These are phyloP conservation scores for Phytophthora idaei DNA, from an alignment of 352 stramenopile genomes.

Conservation along the genomic window DNA sequence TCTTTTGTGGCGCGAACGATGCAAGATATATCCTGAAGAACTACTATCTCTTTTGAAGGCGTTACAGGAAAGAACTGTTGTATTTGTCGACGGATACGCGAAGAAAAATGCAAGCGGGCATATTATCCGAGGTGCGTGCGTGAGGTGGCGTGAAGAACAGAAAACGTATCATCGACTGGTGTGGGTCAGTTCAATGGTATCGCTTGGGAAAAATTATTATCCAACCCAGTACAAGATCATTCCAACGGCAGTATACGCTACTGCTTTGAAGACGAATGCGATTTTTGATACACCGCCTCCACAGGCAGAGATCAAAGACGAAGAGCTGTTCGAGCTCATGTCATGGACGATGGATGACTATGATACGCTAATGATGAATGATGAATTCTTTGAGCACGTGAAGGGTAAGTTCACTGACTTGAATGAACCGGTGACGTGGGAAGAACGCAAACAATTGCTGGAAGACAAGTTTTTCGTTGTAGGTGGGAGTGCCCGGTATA, in stretches of 20 bases:
- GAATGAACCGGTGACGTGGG: neutral
- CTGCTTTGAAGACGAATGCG: constrained; percentile 1
- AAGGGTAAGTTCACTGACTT: constrained; percentile 14
- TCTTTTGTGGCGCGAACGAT: constrained; percentile 6
- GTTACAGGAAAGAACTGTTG: constrained; percentile 2
- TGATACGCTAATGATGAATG: constrained; percentile 7
- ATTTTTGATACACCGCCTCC: constrained; percentile 1
- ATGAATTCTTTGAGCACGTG: constrained; percentile 16
- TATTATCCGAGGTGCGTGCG: constrained; percentile 1
- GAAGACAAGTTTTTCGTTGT: constrained; percentile 13
- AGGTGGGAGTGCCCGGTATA: constrained; percentile 11
- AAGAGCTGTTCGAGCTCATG: constrained; percentile 8
- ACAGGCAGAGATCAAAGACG: neutral
- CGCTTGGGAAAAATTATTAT: constrained; percentile 3
- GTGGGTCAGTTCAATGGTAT: constrained; percentile 8
- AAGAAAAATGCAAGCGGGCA: constrained; percentile 3
- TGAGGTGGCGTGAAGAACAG: neutral
- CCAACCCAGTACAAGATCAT: neutral
- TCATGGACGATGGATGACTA: constrained; percentile 17
- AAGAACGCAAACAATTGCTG: constrained; percentile 19
- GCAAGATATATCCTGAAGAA: neutral
- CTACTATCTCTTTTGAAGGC: neutral
- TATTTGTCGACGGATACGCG: constrained; percentile 17
- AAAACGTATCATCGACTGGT: constrained; percentile 8
- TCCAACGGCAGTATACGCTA: neutral